Evolutionary conservation across 2,329 filamentous ascomycete species (phyloP).

Genomic region (Sarocladiaceae sp.): DNA sequence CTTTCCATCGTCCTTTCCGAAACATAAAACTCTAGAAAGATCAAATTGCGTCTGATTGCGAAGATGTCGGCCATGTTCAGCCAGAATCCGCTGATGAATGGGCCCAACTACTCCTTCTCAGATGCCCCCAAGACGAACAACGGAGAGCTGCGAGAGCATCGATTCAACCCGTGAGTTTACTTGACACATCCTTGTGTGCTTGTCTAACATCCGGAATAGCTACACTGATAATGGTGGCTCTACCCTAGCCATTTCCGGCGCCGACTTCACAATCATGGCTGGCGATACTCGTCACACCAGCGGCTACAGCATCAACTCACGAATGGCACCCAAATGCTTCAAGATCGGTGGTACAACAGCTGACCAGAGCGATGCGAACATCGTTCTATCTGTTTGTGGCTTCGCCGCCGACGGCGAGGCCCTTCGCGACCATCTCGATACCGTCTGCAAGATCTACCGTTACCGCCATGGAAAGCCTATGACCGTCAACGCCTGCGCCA

Average conservation of each 20-base stretch:
- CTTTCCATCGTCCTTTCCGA: constrained; percentile 13
- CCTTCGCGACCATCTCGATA: constrained; percentile 88
- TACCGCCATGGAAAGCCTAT: constrained; percentile 98
- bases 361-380: constrained; percentile 76
- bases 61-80: constrained; percentile 65
- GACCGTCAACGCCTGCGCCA: constrained; percentile 89
- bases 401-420: constrained; percentile 94
- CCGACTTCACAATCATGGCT: constrained; percentile 92
- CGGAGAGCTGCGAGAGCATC: constrained; percentile 65
- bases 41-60: constrained; percentile 15
- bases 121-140: constrained; percentile 51
- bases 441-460: constrained; percentile 97
- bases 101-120: constrained; percentile 65
- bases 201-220: constrained; percentile 36
- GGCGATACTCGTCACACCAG: constrained; percentile 95
- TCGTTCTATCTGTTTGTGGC: constrained; percentile 90
- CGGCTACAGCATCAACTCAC: constrained; percentile 98
- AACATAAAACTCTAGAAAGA: constrained; percentile 9
- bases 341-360: constrained; percentile 89
- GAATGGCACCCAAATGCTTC: constrained; percentile 93
- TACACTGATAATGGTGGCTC: constrained; percentile 98
- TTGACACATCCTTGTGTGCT: constrained; percentile 9
- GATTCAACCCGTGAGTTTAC: constrained; percentile 82
- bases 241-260: constrained; percentile 89
- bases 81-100: constrained; percentile 65